Evolutionary conservation across 106 monocot species (phyloP).

Genomic region (Allium cepa): DNA sequence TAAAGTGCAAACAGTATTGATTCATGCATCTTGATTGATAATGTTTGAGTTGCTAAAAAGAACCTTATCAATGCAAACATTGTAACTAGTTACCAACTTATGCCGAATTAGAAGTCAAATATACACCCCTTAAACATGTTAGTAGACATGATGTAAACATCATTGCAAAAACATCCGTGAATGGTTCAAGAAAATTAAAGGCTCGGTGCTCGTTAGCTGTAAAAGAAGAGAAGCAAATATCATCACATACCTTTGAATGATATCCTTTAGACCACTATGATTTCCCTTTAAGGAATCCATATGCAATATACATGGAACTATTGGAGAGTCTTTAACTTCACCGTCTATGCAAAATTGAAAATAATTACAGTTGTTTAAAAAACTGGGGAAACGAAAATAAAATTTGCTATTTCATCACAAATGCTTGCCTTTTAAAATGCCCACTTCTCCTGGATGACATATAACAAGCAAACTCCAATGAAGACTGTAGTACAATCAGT

Average conservation of each 20-base stretch:
- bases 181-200: no score
- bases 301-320: constrained; percentile 82
- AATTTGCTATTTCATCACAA: neutral
- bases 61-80: no score
- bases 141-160: no score
- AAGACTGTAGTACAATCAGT: constrained; percentile 37
- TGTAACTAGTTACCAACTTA: no score
- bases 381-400: neutral
- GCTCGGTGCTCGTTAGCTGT: no score
- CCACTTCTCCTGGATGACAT: constrained; percentile 90
- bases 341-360: constrained; percentile 32
- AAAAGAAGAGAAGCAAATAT: neutral
- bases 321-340: constrained; percentile 23
- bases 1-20: no score
- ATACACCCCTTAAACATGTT: no score
- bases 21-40: no score
- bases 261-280: constrained; percentile 72
- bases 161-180: no score
- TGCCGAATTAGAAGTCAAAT: no score
- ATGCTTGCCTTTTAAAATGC: constrained; percentile 37
- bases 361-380: neutral
- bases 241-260: constrained; percentile 56
- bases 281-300: constrained; percentile 96
- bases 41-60: no score
- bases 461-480: constrained; percentile 97